Conservation (phyloP, 2,329 filamentous ascomycete species). For the Neopestalotiopsis sp. region DNA sequence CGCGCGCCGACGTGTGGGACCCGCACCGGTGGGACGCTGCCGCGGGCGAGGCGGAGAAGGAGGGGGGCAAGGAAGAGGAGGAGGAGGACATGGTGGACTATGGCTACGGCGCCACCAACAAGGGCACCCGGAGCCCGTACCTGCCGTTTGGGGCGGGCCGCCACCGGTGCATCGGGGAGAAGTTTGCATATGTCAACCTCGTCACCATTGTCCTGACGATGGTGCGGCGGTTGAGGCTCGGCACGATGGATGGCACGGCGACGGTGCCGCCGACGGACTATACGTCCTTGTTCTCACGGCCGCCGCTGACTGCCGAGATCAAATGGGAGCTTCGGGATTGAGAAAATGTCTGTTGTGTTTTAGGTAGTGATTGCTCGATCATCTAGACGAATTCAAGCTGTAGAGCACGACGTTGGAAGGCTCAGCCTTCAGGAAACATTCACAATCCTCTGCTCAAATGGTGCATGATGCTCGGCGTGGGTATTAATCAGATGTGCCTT, state of each 20-base stretch:
- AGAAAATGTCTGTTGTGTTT: too few relatives aligned
- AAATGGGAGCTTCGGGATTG: constrained; percentile 33
- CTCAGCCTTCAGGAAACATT: too few relatives aligned
- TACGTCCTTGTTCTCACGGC: constrained; percentile 51
- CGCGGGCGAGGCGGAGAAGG: background rate
- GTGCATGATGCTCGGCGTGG: too few relatives aligned
- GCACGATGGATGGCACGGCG: constrained; percentile 56
- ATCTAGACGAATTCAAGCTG: too few relatives aligned
- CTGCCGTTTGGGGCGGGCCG: constrained; percentile 76
- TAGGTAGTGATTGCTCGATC: too few relatives aligned
- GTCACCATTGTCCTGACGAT: constrained; percentile 68
- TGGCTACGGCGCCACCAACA: constrained; percentile 37
- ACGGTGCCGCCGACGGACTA: constrained; percentile 70
- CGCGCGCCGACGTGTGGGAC: constrained; percentile 63
- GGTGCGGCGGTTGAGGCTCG: constrained; percentile 65
- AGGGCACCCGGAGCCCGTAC: constrained; percentile 54
- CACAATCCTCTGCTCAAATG: too few relatives aligned
- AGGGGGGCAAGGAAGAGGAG: constrained; percentile 14
- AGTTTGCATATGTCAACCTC: constrained; percentile 76
- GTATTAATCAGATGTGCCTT: too few relatives aligned
- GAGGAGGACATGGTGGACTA: constrained; percentile 32
- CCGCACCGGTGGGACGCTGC: constrained; percentile 65
- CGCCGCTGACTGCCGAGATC: constrained; percentile 38
- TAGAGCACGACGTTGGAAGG: too few relatives aligned
- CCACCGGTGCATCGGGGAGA: constrained; percentile 78